Conservation (phyloP, 345 rosid genomes). For the Eucalyptus marginata region DNA sequence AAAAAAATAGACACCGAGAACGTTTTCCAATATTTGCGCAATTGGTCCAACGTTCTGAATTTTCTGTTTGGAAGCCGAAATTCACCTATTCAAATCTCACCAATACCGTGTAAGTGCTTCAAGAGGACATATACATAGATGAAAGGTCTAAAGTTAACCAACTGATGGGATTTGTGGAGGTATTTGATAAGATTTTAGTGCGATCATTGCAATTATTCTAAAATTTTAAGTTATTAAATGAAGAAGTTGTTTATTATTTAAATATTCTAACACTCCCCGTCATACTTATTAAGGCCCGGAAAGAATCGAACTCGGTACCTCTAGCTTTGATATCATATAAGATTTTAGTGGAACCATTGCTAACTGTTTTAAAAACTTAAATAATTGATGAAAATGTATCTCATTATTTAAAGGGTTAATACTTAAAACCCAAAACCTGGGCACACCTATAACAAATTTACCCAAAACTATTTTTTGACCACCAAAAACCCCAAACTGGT, state of each 20-base stretch:
- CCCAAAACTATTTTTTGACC: no score
- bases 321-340: fast-evolving
- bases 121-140: background rate
- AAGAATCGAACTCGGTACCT: fast-evolving
- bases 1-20: background rate
- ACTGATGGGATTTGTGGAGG: background rate
- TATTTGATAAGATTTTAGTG: fast-evolving
- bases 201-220: fast-evolving
- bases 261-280: no score
- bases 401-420: no score
- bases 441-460: no score
- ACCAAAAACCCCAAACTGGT: no score
- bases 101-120: fast-evolving
- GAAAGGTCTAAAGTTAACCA: fast-evolving
- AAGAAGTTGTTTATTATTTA: fast-evolving
- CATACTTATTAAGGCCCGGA: fast-evolving
- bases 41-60: background rate
- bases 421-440: no score
- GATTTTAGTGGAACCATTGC: fast-evolving
- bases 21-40: background rate
- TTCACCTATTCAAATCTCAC: background rate
- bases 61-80: fast-evolving
- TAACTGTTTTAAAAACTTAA: no score
- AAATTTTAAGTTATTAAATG: no score
- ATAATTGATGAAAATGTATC: fast-evolving